Evolutionary conservation across 2,329 filamentous ascomycete genomes (phyloP).

Genomic region (Aschersonia sp.): DNA sequence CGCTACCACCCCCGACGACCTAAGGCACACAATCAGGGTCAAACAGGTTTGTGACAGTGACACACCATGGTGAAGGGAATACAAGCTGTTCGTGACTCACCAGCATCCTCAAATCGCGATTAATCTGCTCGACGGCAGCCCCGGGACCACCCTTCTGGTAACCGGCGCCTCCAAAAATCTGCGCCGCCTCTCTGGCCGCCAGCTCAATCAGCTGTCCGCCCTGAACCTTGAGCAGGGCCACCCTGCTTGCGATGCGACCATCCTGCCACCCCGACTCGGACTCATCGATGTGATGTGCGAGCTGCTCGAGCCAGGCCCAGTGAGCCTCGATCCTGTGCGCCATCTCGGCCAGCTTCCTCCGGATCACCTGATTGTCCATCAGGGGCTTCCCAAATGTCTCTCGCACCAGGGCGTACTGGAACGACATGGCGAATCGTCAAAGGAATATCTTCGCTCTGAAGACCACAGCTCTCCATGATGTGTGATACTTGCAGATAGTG

Average conservation of each 20-base stretch:
- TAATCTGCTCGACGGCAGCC: constrained; percentile 36
- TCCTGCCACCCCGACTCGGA: constrained; percentile 11
- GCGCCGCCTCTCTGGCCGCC: constrained; percentile 36
- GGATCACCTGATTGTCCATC: constrained; percentile 43
- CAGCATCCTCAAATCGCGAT: constrained; percentile 28
- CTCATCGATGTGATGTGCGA: constrained; percentile 36
- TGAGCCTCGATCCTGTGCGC: constrained; percentile 45
- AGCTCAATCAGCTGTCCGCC: constrained; percentile 33
- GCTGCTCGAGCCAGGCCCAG: constrained; percentile 47
- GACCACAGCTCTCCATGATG: too few species aligned
- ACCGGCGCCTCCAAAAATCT: constrained; percentile 37
- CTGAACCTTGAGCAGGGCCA: constrained; percentile 28
- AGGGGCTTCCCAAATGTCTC: constrained; percentile 45
- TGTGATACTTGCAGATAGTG: too few species aligned
- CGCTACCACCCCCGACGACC: constrained; percentile 39
- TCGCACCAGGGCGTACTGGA: constrained; percentile 33
- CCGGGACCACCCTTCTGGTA: constrained; percentile 34
- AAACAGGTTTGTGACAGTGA: neutral
- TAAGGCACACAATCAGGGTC: constrained; percentile 8
- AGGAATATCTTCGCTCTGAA: too few species aligned
- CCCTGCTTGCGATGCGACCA: constrained; percentile 16
- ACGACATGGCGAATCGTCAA: constrained; percentile 25
- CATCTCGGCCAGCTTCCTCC: constrained; percentile 43
- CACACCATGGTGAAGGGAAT: neutral
- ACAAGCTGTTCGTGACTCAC: constrained; percentile 3